These are phyloP conservation scores for Paulownia fortunei DNA, from an alignment of 257 asterid species.

Conservation along the genomic window DNA sequence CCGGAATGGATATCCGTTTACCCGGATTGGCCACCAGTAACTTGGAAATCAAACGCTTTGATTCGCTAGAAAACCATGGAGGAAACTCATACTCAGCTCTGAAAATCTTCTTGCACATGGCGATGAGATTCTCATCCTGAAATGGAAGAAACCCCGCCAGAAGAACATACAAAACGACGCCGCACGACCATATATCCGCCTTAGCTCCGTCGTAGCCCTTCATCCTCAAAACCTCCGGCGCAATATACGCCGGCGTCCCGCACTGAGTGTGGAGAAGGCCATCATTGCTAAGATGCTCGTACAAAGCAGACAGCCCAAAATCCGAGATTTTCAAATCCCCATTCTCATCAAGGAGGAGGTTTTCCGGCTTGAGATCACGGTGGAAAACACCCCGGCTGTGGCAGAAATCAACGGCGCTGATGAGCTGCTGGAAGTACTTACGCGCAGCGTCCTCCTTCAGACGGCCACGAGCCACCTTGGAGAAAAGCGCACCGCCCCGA, in stretches of 20 bases:
- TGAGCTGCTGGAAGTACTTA: conserved; percentile 50
- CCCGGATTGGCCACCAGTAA: conserved; percentile 41
- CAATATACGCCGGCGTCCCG: conserved; percentile 53
- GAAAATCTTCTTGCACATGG: conserved; percentile 35
- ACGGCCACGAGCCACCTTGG: conserved; percentile 36
- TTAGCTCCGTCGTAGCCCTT: conserved; percentile 50
- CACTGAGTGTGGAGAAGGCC: conserved; percentile 55
- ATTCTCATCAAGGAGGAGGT: conserved; percentile 48
- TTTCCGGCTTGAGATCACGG: conserved; percentile 57
- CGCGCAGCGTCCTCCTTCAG: conserved; percentile 43
- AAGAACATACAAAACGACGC: conserved; percentile 50
- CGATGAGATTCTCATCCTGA: conserved; percentile 36
- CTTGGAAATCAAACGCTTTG: conserved; percentile 44
- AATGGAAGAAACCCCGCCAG: conserved; percentile 54
- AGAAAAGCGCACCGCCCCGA: conserved; percentile 44
- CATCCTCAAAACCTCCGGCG: conserved; percentile 45
- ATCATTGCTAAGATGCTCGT: conserved; percentile 31
- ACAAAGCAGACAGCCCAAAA: conserved; percentile 49
- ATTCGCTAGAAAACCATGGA: conserved; percentile 42
- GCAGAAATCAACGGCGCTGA: conserved; percentile 48
- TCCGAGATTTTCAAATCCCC: conserved; percentile 47
- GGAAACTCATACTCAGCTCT: conserved; percentile 41
- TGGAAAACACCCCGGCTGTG: conserved; percentile 51
- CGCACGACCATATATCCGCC: conserved; percentile 54
- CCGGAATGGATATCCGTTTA: conserved; percentile 41